Percentiles rank a stretch among this genome's conserved stretches.
phyloP scores from a whole-genome alignment of 1,284 basidiomycete species.

The Leccinum solheimii region DNA sequence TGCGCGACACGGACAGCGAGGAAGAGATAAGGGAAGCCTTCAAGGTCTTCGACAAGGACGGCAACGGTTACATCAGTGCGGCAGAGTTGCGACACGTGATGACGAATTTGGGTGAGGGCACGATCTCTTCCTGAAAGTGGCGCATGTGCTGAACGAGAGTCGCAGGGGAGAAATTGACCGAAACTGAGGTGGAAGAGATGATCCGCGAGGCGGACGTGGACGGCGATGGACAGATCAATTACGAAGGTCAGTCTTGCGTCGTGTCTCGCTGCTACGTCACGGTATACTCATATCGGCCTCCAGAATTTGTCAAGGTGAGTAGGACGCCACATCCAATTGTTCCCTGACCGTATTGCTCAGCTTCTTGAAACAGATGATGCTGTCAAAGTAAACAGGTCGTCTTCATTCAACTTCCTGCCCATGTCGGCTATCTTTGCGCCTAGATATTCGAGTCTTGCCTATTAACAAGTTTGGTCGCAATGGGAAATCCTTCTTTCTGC shows the following conservation, averaged over 20 bases:
- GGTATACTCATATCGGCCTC: neutral
- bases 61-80: constrained; percentile 79
- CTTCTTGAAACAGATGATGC: constrained; percentile 50
- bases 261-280: neutral
- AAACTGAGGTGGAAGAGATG: constrained; percentile 97
- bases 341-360: constrained; percentile 11
- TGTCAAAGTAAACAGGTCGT: constrained; percentile 46
- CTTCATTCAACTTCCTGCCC: constrained; percentile 8
- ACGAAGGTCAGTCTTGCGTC: constrained; percentile 57
- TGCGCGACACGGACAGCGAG: constrained; percentile 88
- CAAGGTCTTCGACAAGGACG: constrained; percentile 83
- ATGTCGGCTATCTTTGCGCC: constrained; percentile 16
- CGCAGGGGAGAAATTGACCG: constrained; percentile 87
- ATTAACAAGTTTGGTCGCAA: neutral
- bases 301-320: constrained; percentile 71
- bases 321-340: neutral
- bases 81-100: constrained; percentile 89
- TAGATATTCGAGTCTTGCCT: neutral
- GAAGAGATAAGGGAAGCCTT: constrained; percentile 81
- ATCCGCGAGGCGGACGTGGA: constrained; percentile 97
- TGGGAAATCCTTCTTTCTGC: constrained; percentile 7
- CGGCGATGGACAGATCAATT: constrained; percentile 90
- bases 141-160: constrained; percentile 15
- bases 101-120: constrained; percentile 81
- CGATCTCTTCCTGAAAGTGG: neutral